Base-by-base conservation (phyloP, 202 grass and related monocot species). In the Cymbopogon flexuosus region DNA sequence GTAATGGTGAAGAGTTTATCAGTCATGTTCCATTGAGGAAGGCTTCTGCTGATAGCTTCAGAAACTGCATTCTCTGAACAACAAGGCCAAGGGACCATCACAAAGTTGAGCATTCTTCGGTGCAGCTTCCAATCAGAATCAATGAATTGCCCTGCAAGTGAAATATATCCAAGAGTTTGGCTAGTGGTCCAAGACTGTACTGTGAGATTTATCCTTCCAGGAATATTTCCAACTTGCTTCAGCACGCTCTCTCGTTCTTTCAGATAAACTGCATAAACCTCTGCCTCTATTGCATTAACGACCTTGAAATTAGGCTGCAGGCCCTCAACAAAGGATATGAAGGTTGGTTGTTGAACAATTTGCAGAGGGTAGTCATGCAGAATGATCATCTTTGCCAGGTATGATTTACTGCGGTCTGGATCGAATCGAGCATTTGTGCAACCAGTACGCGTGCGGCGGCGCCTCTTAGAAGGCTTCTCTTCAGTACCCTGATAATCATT, bases 341-440 rank as follows among this genome's bases (percentile, higher is more conserved):
- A 93, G 59, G 82, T 75, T n/a, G 87, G 85, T 35, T 93, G 91
- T 58, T 93, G 73, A 70, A 88, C 82, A 71, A 93, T 90, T 27
- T 90, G 82, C 23, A 93, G 81, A 66, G 87, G 82, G 60, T 90
- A 93, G 62, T 86, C 91, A 51, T 93, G 85, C 58, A 90, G 36
- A 76, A 93, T 93, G 62, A 93, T 93, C 91, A 88, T 93, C 81
- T 86, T 93, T 5, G 91, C 91, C 37, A 93, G 81, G 80, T 75
- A 85, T 46, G 61, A 75, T 59, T 56, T 77, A 75, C 87, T 86
- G 46, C 29, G 54, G 4, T 90, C 85, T 61, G 81, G 87, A 51
- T 93, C 65, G 76, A 93, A 90, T 72, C 65, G 22, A 77, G 83
- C 68, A 88, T 79, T 83, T 63, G 78, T 59, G 54, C 75, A 80